Evolutionary conservation across 164 flowering plant genomes (phyloP).

Genomic region (Malania oleifera): DNA sequence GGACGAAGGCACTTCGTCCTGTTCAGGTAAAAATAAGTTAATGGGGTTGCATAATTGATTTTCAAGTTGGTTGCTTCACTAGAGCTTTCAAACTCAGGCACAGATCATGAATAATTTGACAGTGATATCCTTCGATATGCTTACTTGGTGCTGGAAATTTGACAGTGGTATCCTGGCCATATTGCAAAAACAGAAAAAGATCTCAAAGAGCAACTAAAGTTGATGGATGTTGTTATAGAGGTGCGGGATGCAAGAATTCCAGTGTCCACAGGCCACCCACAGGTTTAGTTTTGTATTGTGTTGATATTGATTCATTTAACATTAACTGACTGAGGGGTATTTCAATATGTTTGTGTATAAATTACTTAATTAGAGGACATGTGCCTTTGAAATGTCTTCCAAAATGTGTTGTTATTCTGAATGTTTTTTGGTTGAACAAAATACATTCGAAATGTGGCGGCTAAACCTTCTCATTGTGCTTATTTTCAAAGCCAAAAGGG

Average conservation of each 20-base stretch:
- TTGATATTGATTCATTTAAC: not conserved
- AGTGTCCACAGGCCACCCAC: conserved; percentile 82
- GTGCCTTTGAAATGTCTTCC: too few species aligned
- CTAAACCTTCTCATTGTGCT: too few species aligned
- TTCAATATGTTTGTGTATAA: not conserved
- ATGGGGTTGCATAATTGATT: conserved; percentile 13
- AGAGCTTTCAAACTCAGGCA: not conserved
- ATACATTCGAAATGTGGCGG: too few species aligned
- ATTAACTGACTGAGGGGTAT: not conserved
- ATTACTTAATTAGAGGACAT: not conserved
- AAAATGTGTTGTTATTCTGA: not conserved
- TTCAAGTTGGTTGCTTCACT: not conserved
- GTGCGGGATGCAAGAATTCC: conserved; percentile 98
- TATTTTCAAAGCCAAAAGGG: too few species aligned
- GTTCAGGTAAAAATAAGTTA: conserved; percentile 64
- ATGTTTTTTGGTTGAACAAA: not conserved
- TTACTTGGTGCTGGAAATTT: conserved; percentile 12
- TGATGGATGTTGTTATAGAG: conserved; percentile 97
- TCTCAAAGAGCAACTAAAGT: conserved; percentile 82
- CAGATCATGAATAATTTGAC: too few species aligned
- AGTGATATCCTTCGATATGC: not conserved
- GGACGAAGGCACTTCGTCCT: conserved; percentile 79
- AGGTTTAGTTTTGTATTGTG: conserved; percentile 30
- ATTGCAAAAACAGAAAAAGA: conserved; percentile 92
- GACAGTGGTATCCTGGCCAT: conserved; percentile 98